Base-by-base conservation (phyloP, 345 rosid genomes). In the Gossypium anomalum region DNA sequence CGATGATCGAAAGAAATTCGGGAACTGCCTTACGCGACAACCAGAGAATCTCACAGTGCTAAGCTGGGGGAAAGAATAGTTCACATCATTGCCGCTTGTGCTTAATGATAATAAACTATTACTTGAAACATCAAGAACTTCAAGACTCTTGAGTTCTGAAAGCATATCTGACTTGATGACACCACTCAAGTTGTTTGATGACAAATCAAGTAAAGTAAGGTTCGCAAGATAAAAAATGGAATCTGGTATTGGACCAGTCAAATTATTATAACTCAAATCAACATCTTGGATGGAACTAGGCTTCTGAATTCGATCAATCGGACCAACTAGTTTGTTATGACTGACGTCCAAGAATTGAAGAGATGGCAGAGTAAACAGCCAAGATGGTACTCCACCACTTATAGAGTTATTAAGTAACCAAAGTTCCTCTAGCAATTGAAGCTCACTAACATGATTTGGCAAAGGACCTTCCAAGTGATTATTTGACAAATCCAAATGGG, bases 161-260 rank as follows among this genome's bases (percentile, higher is more conserved):
- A 45, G 67, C 67, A 62, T 29, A 16, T 44, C 0, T 9, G 70
- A 20, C 16, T 19, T 15, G 27, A 66, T 11, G 1, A 45, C 52
- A 45, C 70, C 70, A 44, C 52, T 66, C 52, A 66, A 45, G 52
- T 66, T 66, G 52, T 66, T 66, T 66, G 70, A 66, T 41, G 70
- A 27, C 29, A 27, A 27, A 27, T 27, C 29, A 27, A 27, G 29
- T 27, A 0, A 27, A 27, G 29, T 27, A 27, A 27, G 29, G 29
- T 27, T 27, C 23, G 8, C 29, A 60, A 3, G 59, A 17, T 17
- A 2, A 7, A 17, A 9, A 55, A 17, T 55, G 2, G 11, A 55
- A n/a, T 3, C 29, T 0, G 29, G 29, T 27, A 27, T 2, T 27
- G 29, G 3, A 27, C 4, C 29, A 27, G 3, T 0, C 0, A 27